phyloP scores from a whole-genome alignment of 2,329 filamentous ascomycete genomes.

The Sodiomyces alkalinus region DNA sequence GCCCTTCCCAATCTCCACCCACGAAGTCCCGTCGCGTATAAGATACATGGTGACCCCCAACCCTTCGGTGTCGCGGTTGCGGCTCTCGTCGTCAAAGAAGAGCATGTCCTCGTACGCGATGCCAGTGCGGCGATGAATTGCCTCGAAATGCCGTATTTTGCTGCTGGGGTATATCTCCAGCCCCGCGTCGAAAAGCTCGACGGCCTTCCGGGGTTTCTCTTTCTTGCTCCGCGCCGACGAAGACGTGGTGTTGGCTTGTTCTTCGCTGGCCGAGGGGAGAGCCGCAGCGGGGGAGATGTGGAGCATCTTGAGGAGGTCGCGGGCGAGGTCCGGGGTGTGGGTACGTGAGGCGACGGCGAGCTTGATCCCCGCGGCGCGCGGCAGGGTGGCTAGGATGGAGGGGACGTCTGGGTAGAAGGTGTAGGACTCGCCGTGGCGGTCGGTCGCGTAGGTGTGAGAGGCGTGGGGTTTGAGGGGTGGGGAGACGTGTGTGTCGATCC shows the following conservation, averaged over 20 bases:
- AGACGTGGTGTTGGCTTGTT: slow-evolving; percentile 10
- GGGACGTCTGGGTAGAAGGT: slow-evolving; percentile 59
- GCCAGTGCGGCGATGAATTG: slow-evolving; percentile 54
- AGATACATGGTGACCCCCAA: slow-evolving; percentile 76
- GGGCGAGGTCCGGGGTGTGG: slow-evolving; percentile 60
- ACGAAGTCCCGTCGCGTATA: slow-evolving; percentile 64
- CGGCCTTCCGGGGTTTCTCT: slow-evolving; percentile 25
- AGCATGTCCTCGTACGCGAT: slow-evolving; percentile 72
- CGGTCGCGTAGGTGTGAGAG: slow-evolving; percentile 25
- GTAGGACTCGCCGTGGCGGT: slow-evolving; percentile 49
- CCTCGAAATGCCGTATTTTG: slow-evolving; percentile 76
- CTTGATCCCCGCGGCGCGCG: slow-evolving; percentile 24
- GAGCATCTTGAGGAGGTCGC: slow-evolving; percentile 62
- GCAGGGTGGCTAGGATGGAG: slow-evolving; percentile 46
- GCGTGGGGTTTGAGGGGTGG: slow-evolving; percentile 46
- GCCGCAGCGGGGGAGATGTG: slow-evolving; percentile 37
- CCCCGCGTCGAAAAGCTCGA: slow-evolving; percentile 45
- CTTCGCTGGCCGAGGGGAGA: slow-evolving; percentile 8
- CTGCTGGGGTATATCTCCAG: slow-evolving; percentile 58
- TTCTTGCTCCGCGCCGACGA: slow-evolving; percentile 9
- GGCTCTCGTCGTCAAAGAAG: slow-evolving; percentile 86
- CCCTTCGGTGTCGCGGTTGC: slow-evolving; percentile 68
- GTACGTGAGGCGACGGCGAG: slow-evolving; percentile 73
- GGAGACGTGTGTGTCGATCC: slow-evolving; percentile 86
- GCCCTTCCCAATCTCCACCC: slow-evolving; percentile 63